Conservation (phyloP, 1,284 basidiomycete species). For the Fomitopsis pinicola region DNA sequence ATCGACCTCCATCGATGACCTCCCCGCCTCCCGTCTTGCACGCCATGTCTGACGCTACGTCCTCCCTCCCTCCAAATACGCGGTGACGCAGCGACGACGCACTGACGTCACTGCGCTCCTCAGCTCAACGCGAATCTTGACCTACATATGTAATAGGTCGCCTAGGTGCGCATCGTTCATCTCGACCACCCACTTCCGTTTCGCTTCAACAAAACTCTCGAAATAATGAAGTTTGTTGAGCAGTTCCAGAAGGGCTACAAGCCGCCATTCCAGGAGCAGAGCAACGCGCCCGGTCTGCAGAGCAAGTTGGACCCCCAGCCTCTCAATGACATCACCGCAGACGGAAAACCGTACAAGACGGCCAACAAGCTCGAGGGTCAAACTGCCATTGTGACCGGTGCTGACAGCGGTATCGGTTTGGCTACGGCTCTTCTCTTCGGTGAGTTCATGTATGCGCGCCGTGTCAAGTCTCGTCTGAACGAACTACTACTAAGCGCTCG, state of each 20-base stretch:
- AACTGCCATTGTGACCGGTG: constrained; percentile 46
- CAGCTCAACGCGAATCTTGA: neutral
- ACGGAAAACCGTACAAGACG: constrained; percentile 40
- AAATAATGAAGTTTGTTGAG: constrained; percentile 14
- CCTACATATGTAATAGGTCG: neutral
- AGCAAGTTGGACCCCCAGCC: constrained; percentile 35
- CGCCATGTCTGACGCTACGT: neutral
- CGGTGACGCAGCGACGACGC: neutral
- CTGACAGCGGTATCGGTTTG: constrained; percentile 47
- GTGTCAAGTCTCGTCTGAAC: constrained; percentile 3
- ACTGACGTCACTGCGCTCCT: neutral
- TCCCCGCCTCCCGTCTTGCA: neutral
- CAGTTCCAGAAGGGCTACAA: constrained; percentile 30
- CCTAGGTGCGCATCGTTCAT: neutral
- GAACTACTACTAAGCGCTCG: constrained; percentile 35
- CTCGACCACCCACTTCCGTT: neutral
- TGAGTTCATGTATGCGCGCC: constrained; percentile 10
- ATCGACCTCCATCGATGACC: no score
- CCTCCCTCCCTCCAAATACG: neutral
- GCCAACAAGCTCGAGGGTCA: constrained; percentile 42
- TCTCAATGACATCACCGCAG: constrained; percentile 44
- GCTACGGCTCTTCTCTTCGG: constrained; percentile 33
- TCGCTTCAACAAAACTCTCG: neutral
- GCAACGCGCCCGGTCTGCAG: constrained; percentile 22
- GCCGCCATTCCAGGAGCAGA: constrained; percentile 27